Conservation (phyloP, 345 rosid genomes). For the Melastoma malabathricum region DNA sequence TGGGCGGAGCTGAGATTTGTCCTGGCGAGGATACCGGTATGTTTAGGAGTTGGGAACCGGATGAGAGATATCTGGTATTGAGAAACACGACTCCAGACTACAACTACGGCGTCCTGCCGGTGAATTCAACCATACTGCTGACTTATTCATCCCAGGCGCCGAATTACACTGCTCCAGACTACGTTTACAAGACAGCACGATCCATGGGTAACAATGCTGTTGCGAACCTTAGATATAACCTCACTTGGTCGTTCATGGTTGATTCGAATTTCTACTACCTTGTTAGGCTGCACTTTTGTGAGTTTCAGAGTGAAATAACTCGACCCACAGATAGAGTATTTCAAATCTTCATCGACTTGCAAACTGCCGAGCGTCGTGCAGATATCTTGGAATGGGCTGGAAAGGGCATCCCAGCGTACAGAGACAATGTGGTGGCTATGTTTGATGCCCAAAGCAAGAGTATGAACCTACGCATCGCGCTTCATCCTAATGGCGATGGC, state of each 20-base stretch:
- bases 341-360: constrained; percentile 12
- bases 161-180: constrained; percentile 16
- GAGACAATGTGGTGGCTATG: constrained; percentile 9
- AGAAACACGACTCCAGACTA: neutral
- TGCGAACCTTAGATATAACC: constrained; percentile 8
- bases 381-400: constrained; percentile 8
- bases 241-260: constrained; percentile 23
- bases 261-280: constrained; percentile 21
- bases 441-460: neutral
- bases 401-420: constrained; percentile 14
- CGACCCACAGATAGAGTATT: constrained; percentile 5
- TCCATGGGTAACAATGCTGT: neutral
- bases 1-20: constrained; percentile 13
- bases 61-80: neutral
- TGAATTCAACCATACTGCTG: neutral
- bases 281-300: constrained; percentile 19
- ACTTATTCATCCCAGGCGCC: constrained; percentile 7
- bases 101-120: neutral
- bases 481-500: constrained; percentile 6
- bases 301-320: neutral
- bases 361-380: neutral
- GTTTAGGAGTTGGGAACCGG: constrained; percentile 18
- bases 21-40: constrained; percentile 8
- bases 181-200: constrained; percentile 15
- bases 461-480: constrained; percentile 7